Base-by-base conservation (phyloP, 345 rosid species). In the Nasturtium officinale region DNA sequence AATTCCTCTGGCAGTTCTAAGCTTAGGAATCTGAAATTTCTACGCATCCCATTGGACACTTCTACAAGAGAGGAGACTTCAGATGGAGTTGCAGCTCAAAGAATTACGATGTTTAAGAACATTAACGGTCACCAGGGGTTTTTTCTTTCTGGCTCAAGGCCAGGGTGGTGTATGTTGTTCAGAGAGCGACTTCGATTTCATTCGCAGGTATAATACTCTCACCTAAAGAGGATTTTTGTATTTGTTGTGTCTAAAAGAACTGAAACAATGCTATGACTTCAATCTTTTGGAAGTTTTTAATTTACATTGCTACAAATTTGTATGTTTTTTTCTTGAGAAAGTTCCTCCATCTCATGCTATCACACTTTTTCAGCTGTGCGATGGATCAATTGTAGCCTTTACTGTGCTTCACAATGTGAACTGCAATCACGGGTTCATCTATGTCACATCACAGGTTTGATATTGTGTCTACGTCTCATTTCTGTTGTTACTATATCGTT, bases 371-470 rank as follows among this genome's bases (percentile, higher is more conserved):
- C 96, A 91, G 99, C 83, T 90, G 58, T 91, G 98, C 78, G 97
- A 91, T 71, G 96, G 99, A 74, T 77, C 96, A 66, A 90, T 95
- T 71, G 89, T 79, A 15, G 99, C 99, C 69, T 95, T 95, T 81
- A 91, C 97, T 64, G 99, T 91, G 82, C 96, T 95, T 79, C 97
- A 91, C 82, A 95, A 90, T 75, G 98, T 95, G 60, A 95, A 95
- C 68, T 95, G 98, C 76, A 95, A 90, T 79, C 97, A 83, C 64
- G 98, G 99, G 74, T 86, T 95, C 84, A 90, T 95, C 71, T 90
- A 90, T 76, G 98, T 90, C 56, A 91, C 99, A 40, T 88, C 96
- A 42, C 89, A 91, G 96, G 98, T 95, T 64, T 67, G 60, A 61
- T 76, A 17, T 15, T 43, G 63, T 75, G 38, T 33, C 65, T 33